These are phyloP conservation scores for Solanum dulcamara DNA, from an alignment of 257 asterid species.

Conservation along the genomic window DNA sequence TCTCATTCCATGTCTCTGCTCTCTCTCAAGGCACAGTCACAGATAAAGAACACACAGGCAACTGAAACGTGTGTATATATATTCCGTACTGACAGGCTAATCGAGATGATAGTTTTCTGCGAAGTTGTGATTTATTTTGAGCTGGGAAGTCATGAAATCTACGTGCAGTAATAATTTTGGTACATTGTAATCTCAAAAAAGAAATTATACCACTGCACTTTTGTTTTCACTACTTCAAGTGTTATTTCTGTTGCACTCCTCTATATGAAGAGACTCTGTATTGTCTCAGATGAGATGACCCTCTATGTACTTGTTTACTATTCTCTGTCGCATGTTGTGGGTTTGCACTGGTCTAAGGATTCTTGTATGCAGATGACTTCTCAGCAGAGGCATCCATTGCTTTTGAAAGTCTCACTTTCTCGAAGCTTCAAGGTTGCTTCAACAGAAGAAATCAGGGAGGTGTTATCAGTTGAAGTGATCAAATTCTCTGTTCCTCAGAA, in stretches of 20 bases:
- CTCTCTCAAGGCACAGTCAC: background rate
- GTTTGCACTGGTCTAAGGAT: background rate
- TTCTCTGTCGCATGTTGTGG: background rate
- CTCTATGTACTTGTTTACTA: background rate
- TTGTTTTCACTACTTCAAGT: background rate
- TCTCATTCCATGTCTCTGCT: background rate
- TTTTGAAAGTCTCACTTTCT: background rate
- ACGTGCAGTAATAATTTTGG: background rate
- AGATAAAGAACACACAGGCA: background rate
- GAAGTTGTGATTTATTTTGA: background rate
- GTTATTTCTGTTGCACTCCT: background rate
- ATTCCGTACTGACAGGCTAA: background rate
- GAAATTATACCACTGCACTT: background rate
- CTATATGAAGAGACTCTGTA: background rate
- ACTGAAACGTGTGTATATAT: background rate
- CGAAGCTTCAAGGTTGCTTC: background rate
- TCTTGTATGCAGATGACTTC: no score
- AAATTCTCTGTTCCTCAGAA: background rate
- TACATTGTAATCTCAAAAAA: background rate
- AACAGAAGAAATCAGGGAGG: background rate
- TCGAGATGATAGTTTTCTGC: background rate
- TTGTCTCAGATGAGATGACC: background rate
- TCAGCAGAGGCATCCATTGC: background rate
- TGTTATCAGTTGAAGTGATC: background rate
- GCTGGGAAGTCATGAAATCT: background rate